Evolutionary conservation across 2,329 filamentous ascomycete genomes (phyloP).

Genomic region (Cordyceps cateniannulata): DNA sequence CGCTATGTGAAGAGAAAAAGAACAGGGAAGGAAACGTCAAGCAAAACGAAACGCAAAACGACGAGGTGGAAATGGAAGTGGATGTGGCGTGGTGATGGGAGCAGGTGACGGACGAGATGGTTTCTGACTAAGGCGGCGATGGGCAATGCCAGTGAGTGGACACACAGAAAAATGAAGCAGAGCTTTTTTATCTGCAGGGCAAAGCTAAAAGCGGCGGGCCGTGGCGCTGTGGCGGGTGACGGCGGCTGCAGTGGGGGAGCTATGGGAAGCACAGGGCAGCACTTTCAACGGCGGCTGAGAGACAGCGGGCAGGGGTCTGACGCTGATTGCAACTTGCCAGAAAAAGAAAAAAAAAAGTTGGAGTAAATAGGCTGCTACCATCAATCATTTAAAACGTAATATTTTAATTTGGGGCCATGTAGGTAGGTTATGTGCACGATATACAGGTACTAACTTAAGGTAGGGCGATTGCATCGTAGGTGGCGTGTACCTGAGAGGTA

Average conservation of each 20-base stretch:
- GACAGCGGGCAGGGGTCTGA: background rate
- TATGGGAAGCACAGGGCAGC: background rate
- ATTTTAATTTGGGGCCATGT: too few species aligned
- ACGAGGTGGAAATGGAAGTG: background rate
- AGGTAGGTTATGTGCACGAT: too few species aligned
- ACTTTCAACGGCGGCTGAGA: background rate
- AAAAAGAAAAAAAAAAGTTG: background rate
- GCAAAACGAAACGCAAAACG: background rate
- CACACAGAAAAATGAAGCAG: background rate
- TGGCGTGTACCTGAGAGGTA: background rate
- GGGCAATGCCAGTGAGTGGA: background rate
- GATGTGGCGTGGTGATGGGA: conserved; percentile 6
- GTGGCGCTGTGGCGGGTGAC: conserved; percentile 3
- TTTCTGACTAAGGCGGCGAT: conserved; percentile 8
- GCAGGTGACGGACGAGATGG: conserved; percentile 8
- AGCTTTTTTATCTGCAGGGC: background rate
- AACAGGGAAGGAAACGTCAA: background rate
- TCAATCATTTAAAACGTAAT: background rate
- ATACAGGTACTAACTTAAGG: too few species aligned
- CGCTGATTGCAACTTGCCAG: background rate
- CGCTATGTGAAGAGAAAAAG: background rate
- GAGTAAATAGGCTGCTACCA: background rate
- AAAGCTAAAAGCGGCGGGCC: conserved; percentile 8
- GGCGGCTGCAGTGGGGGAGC: background rate
- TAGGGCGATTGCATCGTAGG: too few species aligned